Evolutionary conservation across 2,329 filamentous ascomycete genomes (phyloP).

Genomic region (Hymenoscyphus occultus): DNA sequence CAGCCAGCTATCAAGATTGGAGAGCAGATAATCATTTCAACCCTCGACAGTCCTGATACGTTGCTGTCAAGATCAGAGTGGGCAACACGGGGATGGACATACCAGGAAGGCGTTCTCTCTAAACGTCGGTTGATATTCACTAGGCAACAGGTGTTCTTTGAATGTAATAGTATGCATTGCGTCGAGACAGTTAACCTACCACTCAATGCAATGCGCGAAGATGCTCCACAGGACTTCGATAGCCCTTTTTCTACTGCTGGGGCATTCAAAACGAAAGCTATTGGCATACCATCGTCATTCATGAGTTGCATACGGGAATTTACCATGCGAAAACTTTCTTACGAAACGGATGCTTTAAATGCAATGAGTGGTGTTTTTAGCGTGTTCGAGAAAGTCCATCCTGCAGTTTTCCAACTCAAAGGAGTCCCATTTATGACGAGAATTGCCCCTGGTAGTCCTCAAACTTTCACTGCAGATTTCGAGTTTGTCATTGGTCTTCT

Average conservation of each 20-base stretch:
- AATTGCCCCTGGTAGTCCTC: background rate
- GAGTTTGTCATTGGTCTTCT: background rate
- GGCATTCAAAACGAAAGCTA: background rate
- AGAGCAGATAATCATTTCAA: conserved; percentile 7
- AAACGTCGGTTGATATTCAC: conserved; percentile 34
- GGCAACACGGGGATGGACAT: conserved; percentile 36
- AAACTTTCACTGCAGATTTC: background rate
- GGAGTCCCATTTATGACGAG: background rate
- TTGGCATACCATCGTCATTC: background rate
- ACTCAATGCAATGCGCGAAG: background rate
- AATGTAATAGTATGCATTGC: conserved; percentile 19
- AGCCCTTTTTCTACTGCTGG: background rate
- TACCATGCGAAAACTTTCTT: background rate
- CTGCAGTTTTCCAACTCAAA: background rate
- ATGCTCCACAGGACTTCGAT: background rate
- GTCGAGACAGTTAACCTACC: background rate
- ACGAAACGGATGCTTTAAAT: background rate
- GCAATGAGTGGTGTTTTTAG: background rate
- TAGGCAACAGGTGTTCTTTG: conserved; percentile 29
- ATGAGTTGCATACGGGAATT: background rate
- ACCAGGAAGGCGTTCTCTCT: conserved; percentile 36
- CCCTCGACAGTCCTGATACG: background rate
- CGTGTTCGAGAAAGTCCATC: background rate
- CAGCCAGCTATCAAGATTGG: conserved; percentile 7
- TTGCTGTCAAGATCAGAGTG: conserved; percentile 13